A percentile compares a stretch with the other conserved stretches of the same genome.
Conservation (phyloP, 345 rosid genomes). For the Ceriops decandra region DNA sequence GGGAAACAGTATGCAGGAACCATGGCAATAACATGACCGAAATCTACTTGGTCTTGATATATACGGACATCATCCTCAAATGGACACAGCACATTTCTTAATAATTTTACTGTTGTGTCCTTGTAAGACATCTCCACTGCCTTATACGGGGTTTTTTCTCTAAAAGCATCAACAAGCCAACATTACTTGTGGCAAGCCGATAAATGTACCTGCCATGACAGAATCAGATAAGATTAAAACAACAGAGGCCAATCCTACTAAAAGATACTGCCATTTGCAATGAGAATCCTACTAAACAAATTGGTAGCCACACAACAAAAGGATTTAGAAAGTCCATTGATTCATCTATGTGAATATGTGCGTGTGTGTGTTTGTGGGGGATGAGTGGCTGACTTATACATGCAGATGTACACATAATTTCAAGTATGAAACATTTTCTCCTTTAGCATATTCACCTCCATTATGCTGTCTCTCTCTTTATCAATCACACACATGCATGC, state of each 20-base stretch:
- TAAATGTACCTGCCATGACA: conserved; percentile 48
- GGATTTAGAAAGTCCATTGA: neutral
- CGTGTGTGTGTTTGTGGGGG: too few relatives aligned
- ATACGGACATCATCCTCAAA: conserved; percentile 1
- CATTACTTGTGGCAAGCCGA: conserved; percentile 59
- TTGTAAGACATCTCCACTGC: conserved; percentile 79
- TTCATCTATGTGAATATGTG: too few relatives aligned
- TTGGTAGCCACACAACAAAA: neutral
- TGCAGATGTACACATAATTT: too few relatives aligned
- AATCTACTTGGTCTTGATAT: neutral
- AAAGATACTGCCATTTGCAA: neutral
- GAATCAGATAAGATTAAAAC: neutral
- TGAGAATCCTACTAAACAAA: neutral
- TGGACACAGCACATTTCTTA: neutral
- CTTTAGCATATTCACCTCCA: too few relatives aligned
- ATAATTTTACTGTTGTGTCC: conserved; percentile 47
- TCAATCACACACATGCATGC: neutral
- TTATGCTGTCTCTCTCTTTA: neutral
- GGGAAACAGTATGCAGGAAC: conserved; percentile 3
- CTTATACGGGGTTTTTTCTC: conserved; percentile 61
- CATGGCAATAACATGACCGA: neutral
- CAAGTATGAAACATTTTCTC: too few relatives aligned
- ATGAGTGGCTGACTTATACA: too few relatives aligned
- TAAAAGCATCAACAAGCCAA: conserved; percentile 78
- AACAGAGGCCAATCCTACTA: conserved; percentile 1